phyloP scores from a whole-genome alignment of 208 protist species.

The Porcisia hertigi region DNA sequence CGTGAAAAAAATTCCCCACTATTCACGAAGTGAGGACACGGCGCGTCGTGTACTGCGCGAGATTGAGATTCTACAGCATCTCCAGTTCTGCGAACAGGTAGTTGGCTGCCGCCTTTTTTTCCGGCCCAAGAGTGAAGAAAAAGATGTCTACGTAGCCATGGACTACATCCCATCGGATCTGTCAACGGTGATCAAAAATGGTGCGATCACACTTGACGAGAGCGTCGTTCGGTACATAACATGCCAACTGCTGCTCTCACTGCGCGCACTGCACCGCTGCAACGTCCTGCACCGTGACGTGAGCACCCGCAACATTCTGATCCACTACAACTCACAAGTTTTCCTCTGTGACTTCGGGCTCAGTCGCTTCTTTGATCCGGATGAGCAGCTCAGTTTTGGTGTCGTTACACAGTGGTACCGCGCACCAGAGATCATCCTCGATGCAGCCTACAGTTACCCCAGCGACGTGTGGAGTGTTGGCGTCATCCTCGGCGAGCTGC shows the following conservation, averaged over 20 bases:
- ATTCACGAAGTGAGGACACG: constrained; percentile 79
- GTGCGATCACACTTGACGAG: constrained; percentile 72
- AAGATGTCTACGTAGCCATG: constrained; percentile 94
- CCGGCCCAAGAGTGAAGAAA: constrained; percentile 85
- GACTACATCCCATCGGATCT: constrained; percentile 88
- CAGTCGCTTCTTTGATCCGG: constrained; percentile 91
- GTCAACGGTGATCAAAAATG: constrained; percentile 83
- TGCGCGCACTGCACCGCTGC: constrained; percentile 88
- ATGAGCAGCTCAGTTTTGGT: constrained; percentile 90
- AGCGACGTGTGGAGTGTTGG: constrained; percentile 92
- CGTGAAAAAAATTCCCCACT: constrained; percentile 92
- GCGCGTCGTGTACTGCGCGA: constrained; percentile 86
- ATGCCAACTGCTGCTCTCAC: constrained; percentile 84
- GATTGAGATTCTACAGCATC: constrained; percentile 83
- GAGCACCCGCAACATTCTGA: constrained; percentile 91
- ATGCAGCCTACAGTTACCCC: constrained; percentile 81
- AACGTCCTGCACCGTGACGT: constrained; percentile 88
- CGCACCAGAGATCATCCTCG: constrained; percentile 92
- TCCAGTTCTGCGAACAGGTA: constrained; percentile 90
- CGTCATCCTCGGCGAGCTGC: constrained; percentile 92
- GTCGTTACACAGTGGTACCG: constrained; percentile 94
- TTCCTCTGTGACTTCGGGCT: constrained; percentile 93
- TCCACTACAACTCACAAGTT: constrained; percentile 84
- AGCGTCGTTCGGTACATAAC: constrained; percentile 85
- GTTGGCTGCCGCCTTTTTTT: constrained; percentile 88